Evolutionary conservation across 2,329 filamentous ascomycete species (phyloP), one percentile per base, ranked within the genome.

Genomic region (Cadophora luteo-olivacea): DNA sequence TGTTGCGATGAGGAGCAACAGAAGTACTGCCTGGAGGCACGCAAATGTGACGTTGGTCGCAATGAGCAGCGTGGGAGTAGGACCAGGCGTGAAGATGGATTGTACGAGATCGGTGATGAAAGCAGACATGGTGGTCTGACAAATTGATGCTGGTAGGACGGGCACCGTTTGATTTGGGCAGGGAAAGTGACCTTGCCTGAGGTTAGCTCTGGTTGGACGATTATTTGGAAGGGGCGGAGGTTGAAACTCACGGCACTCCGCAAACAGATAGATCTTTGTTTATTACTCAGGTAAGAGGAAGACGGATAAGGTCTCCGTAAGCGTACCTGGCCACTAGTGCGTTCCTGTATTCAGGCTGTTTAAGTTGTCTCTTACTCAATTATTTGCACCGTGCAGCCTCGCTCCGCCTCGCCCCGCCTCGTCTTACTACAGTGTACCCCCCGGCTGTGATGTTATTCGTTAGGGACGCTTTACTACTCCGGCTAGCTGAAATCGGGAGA

Each of bases 31-130:
- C 80, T 98, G 96, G 22, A 99, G 90, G 52, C 89, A 88, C 72
- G 90, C 94, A 80, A 99, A 99, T 70, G 92, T 91, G 78, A 85
- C 89, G 82, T 99, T 98, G 68, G 96, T 97, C 69, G 96, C 96
- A 77, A 94, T 82, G 67, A 98, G 86, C 72, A 99, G 89, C 60
- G 92, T 92, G 16, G 93, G 93, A 0, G 94, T 97, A 58, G 95
- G 89, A 67, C 96, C 96, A 0, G 95, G 92, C 5, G 91, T 96
- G 86, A 98, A 97, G 84, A 98, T 90, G 77, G 93, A 97, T 78
- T 92, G 87, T 92, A 93, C 97, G 69, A 97, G 91, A 74, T 94
- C 88, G 77, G 89, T 85, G 71, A 97, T 76, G 80, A 91, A 90
- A 75, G 83, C 78, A 16, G 88, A 82, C 87, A 90, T 90, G 74